Percentiles rank a stretch among this genome's conserved stretches.
Conservation (phyloP, 2,329 filamentous ascomycete species). For the Microascus cirrosus region DNA sequence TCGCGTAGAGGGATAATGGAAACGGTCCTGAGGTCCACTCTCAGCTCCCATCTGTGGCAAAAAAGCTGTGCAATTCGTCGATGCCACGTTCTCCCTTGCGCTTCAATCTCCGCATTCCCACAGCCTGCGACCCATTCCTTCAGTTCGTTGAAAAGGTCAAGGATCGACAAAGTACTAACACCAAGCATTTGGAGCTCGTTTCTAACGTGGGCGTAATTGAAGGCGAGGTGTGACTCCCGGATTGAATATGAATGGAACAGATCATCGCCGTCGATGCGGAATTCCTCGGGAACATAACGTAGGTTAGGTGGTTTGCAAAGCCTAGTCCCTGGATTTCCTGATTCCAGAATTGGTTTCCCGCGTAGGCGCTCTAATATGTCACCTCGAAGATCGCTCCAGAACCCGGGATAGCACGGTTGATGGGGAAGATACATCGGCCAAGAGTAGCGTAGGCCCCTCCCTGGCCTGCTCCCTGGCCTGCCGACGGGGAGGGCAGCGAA, state of each 20-base stretch:
- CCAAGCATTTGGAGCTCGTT: neutral
- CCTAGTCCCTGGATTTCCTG: no score
- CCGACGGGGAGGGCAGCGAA: neutral
- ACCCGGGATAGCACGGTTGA: neutral
- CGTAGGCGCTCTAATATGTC: no score
- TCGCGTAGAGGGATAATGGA: neutral
- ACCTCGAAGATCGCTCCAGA: neutral
- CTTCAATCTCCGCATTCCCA: neutral
- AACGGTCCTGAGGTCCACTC: neutral
- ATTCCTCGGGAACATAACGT: neutral
- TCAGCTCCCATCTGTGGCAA: neutral
- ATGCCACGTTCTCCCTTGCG: neutral
- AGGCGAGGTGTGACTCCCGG: neutral
- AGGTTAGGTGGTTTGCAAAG: neutral
- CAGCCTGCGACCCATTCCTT: neutral
- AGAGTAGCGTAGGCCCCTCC: neutral
- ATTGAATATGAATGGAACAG: neutral
- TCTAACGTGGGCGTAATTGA: slow-evolving; percentile 1
- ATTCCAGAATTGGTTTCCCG: no score
- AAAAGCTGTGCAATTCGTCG: neutral
- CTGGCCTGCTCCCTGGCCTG: neutral
- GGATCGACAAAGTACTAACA: neutral
- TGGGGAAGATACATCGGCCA: neutral
- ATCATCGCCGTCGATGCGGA: neutral
- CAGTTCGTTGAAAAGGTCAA: neutral